A percentile compares a stretch with the other conserved stretches of the same genome.
Conservation (phyloP, 1,139 yeast genomes). For the Geotrichum reessii region DNA sequence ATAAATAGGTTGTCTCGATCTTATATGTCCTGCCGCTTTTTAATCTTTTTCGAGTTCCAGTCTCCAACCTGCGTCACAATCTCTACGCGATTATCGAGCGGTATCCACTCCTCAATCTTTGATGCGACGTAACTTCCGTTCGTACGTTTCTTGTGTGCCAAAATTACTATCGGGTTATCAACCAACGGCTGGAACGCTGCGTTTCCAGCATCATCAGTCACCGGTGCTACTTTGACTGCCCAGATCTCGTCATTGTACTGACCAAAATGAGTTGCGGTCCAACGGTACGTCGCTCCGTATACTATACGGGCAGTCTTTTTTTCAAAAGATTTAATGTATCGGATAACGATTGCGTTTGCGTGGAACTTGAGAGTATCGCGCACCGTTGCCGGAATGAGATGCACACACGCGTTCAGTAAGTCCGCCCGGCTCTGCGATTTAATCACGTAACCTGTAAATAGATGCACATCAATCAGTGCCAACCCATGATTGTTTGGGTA, state of each 20-base stretch:
- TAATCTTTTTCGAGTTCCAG: constrained; percentile 13
- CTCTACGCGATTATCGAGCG: constrained; percentile 4
- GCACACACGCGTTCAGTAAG: constrained; percentile 3
- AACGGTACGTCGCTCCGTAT: constrained; percentile 18
- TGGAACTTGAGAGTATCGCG: constrained; percentile 10
- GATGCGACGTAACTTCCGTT: constrained; percentile 18
- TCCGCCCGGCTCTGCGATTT: constrained; percentile 10
- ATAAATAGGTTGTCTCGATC: background rate
- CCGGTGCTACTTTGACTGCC: constrained; percentile 30
- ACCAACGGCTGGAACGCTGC: constrained; percentile 1
- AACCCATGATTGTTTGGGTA: constrained; percentile 4
- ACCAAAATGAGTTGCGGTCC: constrained; percentile 33
- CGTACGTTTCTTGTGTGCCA: constrained; percentile 19
- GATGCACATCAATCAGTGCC: constrained; percentile 2
- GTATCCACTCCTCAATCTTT: constrained; percentile 20
- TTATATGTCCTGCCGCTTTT: background rate
- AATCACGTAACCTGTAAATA: constrained; percentile 14
- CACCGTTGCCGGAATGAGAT: background rate
- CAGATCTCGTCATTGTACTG: constrained; percentile 21
- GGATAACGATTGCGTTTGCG: constrained; percentile 15
- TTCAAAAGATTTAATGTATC: constrained; percentile 3
- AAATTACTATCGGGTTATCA: constrained; percentile 18
- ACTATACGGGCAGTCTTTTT: constrained; percentile 7
- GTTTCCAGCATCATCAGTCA: background rate
- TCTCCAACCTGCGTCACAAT: constrained; percentile 16